These are phyloP conservation scores for Monosporozyma siamensis DNA, from an alignment of 805 yeast genomes.

Conservation along the genomic window DNA sequence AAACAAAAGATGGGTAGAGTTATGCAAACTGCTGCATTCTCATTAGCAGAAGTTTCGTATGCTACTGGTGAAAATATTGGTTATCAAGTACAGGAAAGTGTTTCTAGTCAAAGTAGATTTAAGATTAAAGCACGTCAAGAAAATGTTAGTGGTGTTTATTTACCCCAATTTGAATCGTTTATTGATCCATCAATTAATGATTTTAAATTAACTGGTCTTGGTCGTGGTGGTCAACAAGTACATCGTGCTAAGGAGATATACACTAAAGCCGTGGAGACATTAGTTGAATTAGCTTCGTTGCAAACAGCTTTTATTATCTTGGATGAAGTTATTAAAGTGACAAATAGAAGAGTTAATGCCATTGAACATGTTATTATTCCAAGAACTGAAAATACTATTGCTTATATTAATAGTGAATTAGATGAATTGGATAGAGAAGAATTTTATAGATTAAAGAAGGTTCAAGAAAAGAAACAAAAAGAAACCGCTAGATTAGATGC, in stretches of 20 bases:
- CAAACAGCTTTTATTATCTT: slow-evolving; percentile 94
- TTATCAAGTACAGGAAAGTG: slow-evolving; percentile 92
- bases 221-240: slow-evolving; percentile 97
- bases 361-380: slow-evolving; percentile 98
- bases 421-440: slow-evolving; percentile 98
- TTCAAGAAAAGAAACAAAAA: slow-evolving; percentile 85
- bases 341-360: slow-evolving; percentile 97
- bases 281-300: slow-evolving; percentile 89
- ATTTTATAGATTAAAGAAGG: slow-evolving; percentile 91
- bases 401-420: slow-evolving; percentile 85
- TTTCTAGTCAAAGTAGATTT: slow-evolving; percentile 72
- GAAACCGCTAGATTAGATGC: slow-evolving; percentile 60
- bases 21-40: slow-evolving; percentile 97
- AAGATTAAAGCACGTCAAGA: slow-evolving; percentile 88
- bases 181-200: slow-evolving; percentile 82
- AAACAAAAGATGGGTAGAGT: slow-evolving; percentile 96
- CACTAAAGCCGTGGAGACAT: slow-evolving; percentile 92
- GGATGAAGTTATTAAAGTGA: slow-evolving; percentile 95
- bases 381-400: slow-evolving; percentile 91
- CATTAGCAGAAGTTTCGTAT: slow-evolving; percentile 92
- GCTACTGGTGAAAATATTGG: slow-evolving; percentile 96
- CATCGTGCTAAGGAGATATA: slow-evolving; percentile 89
- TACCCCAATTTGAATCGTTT: slow-evolving; percentile 85
- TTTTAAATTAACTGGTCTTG: slow-evolving; percentile 91
- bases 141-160: slow-evolving; percentile 89